phyloP scores from a whole-genome alignment of 2,329 filamentous ascomycete genomes.

The Stachybotrys elegans region DNA sequence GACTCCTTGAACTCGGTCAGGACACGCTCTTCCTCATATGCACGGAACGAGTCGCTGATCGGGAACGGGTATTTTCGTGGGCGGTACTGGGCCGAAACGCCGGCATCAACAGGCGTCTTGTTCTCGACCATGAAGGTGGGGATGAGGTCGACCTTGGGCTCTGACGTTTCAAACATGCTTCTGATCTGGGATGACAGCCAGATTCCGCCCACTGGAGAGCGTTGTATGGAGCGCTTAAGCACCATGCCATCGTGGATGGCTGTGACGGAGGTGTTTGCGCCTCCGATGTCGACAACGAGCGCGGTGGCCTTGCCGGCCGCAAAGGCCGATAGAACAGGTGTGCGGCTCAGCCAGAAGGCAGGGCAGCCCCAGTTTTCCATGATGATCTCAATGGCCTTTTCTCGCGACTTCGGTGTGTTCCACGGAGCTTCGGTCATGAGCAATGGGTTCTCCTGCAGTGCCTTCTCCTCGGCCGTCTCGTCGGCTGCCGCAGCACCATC shows the following conservation, averaged over 20 bases:
- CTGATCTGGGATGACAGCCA: constrained; percentile 89
- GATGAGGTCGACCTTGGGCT: constrained; percentile 67
- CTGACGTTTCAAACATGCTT: constrained; percentile 64
- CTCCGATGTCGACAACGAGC: constrained; percentile 87
- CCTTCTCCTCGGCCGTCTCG: constrained; percentile 59
- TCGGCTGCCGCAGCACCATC: constrained; percentile 26
- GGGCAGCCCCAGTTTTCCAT: constrained; percentile 97
- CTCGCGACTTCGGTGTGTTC: constrained; percentile 81
- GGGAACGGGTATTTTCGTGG: constrained; percentile 64
- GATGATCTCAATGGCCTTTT: constrained; percentile 91
- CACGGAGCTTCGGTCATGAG: constrained; percentile 92
- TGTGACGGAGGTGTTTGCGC: constrained; percentile 81
- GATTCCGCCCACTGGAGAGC: constrained; percentile 79
- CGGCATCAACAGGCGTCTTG: constrained; percentile 85
- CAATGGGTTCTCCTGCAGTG: constrained; percentile 82
- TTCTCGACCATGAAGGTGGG: constrained; percentile 85
- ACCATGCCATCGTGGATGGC: constrained; percentile 94
- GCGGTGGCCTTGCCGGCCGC: constrained; percentile 90
- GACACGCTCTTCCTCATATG: constrained; percentile 85
- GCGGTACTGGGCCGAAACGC: constrained; percentile 69
- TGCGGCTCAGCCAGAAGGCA: constrained; percentile 89
- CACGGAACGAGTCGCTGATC: constrained; percentile 66
- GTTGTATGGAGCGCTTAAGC: constrained; percentile 82
- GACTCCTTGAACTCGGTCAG: constrained; percentile 97
- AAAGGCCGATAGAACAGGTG: constrained; percentile 84